These are phyloP conservation scores for Curvularia sp. DNA, from an alignment of 2,329 filamentous ascomycete species.

Conservation along the genomic window DNA sequence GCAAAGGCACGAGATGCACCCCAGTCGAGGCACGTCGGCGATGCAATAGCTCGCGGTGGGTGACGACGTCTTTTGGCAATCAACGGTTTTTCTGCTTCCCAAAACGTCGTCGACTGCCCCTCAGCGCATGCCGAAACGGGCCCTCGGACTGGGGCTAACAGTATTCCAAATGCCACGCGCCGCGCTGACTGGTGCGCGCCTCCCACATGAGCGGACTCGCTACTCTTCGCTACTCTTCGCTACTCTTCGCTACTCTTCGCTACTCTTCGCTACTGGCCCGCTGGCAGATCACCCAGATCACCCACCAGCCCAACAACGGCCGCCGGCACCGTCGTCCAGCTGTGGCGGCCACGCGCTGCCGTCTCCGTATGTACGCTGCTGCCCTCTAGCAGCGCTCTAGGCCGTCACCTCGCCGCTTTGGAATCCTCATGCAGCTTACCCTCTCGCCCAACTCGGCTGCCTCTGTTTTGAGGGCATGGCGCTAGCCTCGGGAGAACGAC, in stretches of 20 bases:
- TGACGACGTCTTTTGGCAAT: constrained; percentile 12
- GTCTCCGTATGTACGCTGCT: background rate
- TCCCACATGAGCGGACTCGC: constrained; percentile 28
- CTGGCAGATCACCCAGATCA: constrained; percentile 23
- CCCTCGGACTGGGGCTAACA: constrained; percentile 12
- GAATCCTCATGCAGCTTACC: constrained; percentile 4
- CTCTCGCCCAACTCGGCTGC: constrained; percentile 17
- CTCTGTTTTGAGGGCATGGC: constrained; percentile 16
- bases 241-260: constrained; percentile 23
- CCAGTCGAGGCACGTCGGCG: constrained; percentile 9
- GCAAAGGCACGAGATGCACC: constrained; percentile 3
- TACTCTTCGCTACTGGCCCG: constrained; percentile 26
- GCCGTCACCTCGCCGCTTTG: background rate
- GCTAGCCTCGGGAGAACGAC: constrained; percentile 32
- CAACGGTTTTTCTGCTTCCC: constrained; percentile 22
- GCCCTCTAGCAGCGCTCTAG: background rate
- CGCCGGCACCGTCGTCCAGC: constrained; percentile 7
- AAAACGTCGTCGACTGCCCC: constrained; percentile 21
- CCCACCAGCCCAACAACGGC: constrained; percentile 25
- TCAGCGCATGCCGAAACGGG: constrained; percentile 17
- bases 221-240: constrained; percentile 18
- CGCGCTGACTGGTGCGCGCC: constrained; percentile 19
- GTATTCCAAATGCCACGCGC: constrained; percentile 33
- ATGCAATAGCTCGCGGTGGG: background rate
- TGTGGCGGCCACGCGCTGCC: constrained; percentile 1